phyloP scores from a whole-genome alignment of 202 grass and related monocot genomes.

The Setaria viridis region DNA sequence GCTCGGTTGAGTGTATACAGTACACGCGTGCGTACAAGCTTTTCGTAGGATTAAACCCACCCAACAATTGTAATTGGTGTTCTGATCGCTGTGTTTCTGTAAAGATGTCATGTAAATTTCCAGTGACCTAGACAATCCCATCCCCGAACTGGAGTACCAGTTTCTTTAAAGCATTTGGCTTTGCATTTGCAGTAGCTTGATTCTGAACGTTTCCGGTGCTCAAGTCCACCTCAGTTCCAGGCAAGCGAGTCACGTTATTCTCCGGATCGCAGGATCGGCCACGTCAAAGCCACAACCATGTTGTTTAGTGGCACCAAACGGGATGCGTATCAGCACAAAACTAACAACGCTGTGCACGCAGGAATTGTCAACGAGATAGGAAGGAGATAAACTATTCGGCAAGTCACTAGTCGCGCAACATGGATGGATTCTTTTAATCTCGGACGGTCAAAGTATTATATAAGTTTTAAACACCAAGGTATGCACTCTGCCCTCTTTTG shows the following conservation, averaged over 20 bases:
- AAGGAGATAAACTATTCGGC: not conserved
- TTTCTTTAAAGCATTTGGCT: not conserved
- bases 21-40: not conserved
- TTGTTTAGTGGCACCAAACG: constrained; percentile 1
- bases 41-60: not conserved
- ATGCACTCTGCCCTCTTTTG: not conserved
- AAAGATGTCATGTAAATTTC: not conserved
- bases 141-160: too few relatives aligned
- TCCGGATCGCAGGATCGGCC: not conserved
- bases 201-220: not conserved
- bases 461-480: not conserved
- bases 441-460: not conserved
- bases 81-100: not conserved
- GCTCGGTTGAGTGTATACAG: too few relatives aligned
- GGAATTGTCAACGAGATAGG: constrained; percentile 23
- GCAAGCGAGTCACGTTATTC: not conserved
- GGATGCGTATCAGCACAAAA: constrained; percentile 13
- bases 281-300: not conserved
- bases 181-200: not conserved
- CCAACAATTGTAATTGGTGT: not conserved
- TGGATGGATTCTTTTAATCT: not conserved
- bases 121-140: not conserved
- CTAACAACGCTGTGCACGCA: not conserved
- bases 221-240: not conserved
- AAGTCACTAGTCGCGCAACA: not conserved